phyloP scores from a whole-genome alignment of 2,329 filamentous ascomycete species.

The Ceratocystis cubensis region DNA sequence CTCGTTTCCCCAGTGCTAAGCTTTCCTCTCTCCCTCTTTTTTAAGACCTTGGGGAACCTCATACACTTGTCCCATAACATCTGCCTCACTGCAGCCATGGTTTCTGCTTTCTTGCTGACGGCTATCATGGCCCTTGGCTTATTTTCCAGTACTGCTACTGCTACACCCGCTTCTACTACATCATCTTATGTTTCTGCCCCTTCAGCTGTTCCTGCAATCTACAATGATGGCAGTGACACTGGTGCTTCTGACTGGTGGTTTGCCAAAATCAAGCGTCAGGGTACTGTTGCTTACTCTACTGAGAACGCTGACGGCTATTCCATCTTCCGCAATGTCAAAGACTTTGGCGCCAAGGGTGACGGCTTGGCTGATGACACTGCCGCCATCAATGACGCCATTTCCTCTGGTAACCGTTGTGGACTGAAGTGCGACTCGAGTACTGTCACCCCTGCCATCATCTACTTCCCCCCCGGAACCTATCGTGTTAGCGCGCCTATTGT shows the following conservation, averaged over 20 bases:
- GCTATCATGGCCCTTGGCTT: constrained; percentile 20
- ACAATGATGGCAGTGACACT: constrained; percentile 26
- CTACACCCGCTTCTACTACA: constrained; percentile 15
- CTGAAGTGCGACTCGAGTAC: no score
- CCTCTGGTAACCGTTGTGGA: no score
- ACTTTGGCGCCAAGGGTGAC: constrained; percentile 23
- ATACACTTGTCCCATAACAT: constrained; percentile 2
- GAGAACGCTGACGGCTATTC: constrained; percentile 45
- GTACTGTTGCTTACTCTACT: constrained; percentile 46
- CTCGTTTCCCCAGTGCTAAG: no score
- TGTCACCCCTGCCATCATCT: no score
- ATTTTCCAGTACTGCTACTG: constrained; percentile 15
- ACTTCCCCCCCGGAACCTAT: no score
- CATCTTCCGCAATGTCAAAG: constrained; percentile 65
- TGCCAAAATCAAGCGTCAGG: constrained; percentile 54
- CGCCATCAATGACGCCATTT: no score
- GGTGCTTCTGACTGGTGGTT: constrained; percentile 56
- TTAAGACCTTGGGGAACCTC: constrained; percentile 5
- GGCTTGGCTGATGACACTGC: no score
- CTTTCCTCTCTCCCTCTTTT: no score
- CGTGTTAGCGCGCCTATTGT: no score
- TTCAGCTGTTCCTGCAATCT: neutral
- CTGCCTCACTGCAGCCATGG: constrained; percentile 12
- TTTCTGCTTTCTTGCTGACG: constrained; percentile 19
- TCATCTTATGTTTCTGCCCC: constrained; percentile 18